Evolutionary conservation across 2,329 filamentous ascomycete species (phyloP).

Genomic region (Rutstroemia sp.): DNA sequence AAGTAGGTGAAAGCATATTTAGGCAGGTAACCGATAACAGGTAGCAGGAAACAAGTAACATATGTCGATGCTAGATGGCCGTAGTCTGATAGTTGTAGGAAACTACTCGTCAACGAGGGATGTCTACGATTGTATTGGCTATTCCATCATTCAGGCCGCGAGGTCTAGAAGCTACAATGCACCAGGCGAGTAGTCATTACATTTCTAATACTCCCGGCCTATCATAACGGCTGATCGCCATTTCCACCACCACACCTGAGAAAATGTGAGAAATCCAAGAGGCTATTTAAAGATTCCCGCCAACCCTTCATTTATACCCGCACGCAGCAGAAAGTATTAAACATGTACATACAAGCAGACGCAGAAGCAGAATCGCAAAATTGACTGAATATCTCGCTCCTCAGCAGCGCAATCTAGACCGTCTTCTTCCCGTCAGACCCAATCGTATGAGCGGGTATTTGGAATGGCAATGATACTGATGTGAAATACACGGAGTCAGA

Average conservation of each 20-base stretch:
- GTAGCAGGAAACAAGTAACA: too few species aligned
- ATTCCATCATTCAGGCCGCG: too few species aligned
- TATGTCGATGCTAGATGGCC: too few species aligned
- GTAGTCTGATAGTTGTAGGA: too few species aligned
- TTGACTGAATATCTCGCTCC: too few species aligned
- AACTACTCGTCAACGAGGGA: too few species aligned
- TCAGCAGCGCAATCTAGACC: too few species aligned
- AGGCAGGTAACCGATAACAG: too few species aligned
- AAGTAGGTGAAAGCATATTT: not conserved
- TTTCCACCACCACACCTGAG: not conserved
- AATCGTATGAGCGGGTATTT: not conserved
- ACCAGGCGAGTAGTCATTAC: not conserved
- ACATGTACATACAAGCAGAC: not conserved
- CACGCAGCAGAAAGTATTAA: too few species aligned
- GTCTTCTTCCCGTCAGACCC: not conserved
- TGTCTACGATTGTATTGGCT: too few species aligned
- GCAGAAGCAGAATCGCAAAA: not conserved
- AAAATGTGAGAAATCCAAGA: not conserved
- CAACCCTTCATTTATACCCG: not conserved
- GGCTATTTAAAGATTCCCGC: not conserved
- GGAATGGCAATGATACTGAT: not conserved
- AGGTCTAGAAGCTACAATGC: not conserved
- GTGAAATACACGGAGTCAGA: constrained; percentile 3
- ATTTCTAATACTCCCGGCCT: not conserved
- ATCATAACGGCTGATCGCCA: not conserved